Conservation (phyloP, 495 filamentous ascomycete species). For the Hypoxylon lenormandii region DNA sequence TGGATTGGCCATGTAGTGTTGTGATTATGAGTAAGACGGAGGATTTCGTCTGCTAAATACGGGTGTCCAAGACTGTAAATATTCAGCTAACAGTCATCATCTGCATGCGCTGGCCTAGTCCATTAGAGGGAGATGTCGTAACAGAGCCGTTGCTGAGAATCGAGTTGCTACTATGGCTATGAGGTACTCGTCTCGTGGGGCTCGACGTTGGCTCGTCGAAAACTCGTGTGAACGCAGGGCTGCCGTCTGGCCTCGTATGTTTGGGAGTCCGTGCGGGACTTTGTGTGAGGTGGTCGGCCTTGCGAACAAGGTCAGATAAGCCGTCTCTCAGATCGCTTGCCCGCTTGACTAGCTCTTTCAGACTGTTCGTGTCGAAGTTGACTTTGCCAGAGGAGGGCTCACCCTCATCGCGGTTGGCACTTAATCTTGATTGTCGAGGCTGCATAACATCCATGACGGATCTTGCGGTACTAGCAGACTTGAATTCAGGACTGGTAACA, state of each 20-base stretch:
- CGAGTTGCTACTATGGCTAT: constrained; percentile 65
- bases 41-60: neutral
- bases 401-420: constrained; percentile 53
- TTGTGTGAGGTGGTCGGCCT: constrained; percentile 77
- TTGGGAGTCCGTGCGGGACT: constrained; percentile 68
- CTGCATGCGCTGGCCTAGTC: constrained; percentile 70
- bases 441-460: constrained; percentile 88
- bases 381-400: constrained; percentile 75
- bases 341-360: constrained; percentile 85
- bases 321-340: constrained; percentile 79
- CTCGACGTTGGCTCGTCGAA: constrained; percentile 69
- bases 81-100: constrained; percentile 74
- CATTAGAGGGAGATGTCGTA: constrained; percentile 62
- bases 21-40: constrained; percentile 1
- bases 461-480: constrained; percentile 69
- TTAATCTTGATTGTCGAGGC: constrained; percentile 65
- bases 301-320: constrained; percentile 79
- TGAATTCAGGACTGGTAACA: constrained; percentile 42
- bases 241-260: constrained; percentile 61
- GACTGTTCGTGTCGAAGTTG: constrained; percentile 89
- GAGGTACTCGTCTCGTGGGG: constrained; percentile 60
- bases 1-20: constrained; percentile 8
- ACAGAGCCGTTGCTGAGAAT: constrained; percentile 63
- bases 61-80: neutral
- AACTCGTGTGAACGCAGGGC: constrained; percentile 72